Conservation (phyloP, 495 filamentous ascomycete species). For the Trypethelium eluteriae region DNA sequence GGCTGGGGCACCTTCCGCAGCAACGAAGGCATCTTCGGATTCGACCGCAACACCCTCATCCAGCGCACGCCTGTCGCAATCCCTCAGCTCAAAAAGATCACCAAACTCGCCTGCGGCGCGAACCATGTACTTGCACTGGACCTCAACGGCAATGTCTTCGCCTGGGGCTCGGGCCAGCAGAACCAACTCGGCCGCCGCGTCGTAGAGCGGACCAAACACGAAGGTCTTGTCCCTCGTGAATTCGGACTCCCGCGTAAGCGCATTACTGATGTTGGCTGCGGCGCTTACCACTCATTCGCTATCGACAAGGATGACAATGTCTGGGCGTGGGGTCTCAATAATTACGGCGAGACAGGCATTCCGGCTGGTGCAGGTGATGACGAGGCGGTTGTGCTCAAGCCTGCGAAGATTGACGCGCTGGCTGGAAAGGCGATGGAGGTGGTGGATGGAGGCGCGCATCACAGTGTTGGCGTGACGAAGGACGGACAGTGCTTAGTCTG, state of each 20-base stretch:
- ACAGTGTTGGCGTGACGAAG: slow-evolving; percentile 55
- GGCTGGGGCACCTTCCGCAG: slow-evolving; percentile 64
- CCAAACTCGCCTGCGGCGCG: slow-evolving; percentile 51
- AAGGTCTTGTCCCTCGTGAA: slow-evolving; percentile 59
- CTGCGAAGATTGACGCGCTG: slow-evolving; percentile 55
- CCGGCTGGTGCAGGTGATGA: slow-evolving; percentile 60
- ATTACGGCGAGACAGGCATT: slow-evolving; percentile 73
- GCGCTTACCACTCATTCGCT: slow-evolving; percentile 70
- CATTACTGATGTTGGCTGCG: slow-evolving; percentile 50
- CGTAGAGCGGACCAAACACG: slow-evolving; percentile 51
- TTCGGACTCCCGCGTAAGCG: slow-evolving; percentile 58
- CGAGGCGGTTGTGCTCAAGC: slow-evolving; percentile 49
- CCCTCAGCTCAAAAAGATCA: slow-evolving; percentile 54
- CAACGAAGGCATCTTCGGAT: slow-evolving; percentile 66
- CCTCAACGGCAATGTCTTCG: slow-evolving; percentile 54
- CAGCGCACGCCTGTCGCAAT: slow-evolving; percentile 43
- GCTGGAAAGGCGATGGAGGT: slow-evolving; percentile 42
- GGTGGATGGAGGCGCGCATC: slow-evolving; percentile 61
- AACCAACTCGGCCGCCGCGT: slow-evolving; percentile 66
- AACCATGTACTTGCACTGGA: slow-evolving; percentile 69
- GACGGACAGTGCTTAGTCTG: slow-evolving; percentile 58
- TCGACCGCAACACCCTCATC: slow-evolving; percentile 40
- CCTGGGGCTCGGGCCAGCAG: slow-evolving; percentile 69
- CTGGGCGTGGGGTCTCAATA: slow-evolving; percentile 82
- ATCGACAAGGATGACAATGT: slow-evolving; percentile 63